These are phyloP conservation scores for Ganoderma lucidum DNA, from an alignment of 1,284 basidiomycete genomes.

Conservation along the genomic window DNA sequence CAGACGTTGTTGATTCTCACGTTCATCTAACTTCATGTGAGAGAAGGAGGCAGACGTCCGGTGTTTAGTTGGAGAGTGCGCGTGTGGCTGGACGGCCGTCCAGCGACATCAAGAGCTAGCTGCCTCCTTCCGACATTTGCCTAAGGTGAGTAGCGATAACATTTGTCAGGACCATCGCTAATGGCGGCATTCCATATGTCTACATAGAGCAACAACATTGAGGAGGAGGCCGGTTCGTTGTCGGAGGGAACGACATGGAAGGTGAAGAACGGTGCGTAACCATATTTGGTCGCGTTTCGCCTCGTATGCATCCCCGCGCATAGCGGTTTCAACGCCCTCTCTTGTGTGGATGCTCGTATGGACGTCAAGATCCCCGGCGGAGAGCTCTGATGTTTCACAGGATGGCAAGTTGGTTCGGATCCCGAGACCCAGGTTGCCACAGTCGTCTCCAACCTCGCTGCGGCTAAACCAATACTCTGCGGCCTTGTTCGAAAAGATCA, in stretches of 20 bases:
- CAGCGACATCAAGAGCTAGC: background rate
- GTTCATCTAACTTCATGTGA: background rate
- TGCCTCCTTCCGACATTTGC: background rate
- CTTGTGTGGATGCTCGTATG: constrained; percentile 94
- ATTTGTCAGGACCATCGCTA: background rate
- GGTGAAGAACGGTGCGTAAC: constrained; percentile 82
- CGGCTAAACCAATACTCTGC: constrained; percentile 90
- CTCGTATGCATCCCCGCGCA: background rate
- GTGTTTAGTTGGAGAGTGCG: background rate
- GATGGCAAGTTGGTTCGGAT: constrained; percentile 98
- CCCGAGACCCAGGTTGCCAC: constrained; percentile 99
- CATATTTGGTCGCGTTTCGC: background rate
- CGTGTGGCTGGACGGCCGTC: background rate
- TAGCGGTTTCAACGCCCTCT: constrained; percentile 98
- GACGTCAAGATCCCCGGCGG: constrained; percentile 99
- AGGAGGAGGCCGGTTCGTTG: constrained; percentile 94
- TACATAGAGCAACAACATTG: constrained; percentile 75
- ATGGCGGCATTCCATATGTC: background rate
- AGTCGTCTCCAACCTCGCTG: constrained; percentile 96
- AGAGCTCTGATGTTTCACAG: constrained; percentile 54
- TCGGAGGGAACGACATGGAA: constrained; percentile 90
- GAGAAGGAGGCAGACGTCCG: background rate
- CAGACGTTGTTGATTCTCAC: background rate
- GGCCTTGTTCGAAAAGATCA: constrained; percentile 94
- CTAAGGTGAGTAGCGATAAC: background rate